phyloP scores from a whole-genome alignment of 805 yeast genomes.

The Pichia rugopelliculosa region DNA sequence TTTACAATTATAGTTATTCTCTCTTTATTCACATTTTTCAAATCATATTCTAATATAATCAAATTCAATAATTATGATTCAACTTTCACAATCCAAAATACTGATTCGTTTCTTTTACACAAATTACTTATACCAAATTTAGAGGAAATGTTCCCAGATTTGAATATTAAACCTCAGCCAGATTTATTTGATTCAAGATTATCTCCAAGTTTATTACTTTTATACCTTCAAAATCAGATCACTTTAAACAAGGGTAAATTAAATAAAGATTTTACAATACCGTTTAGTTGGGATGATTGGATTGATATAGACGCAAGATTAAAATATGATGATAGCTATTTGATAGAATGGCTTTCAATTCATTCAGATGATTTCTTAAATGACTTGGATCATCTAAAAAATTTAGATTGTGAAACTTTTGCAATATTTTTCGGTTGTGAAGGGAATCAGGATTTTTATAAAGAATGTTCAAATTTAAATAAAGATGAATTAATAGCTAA shows the following conservation, averaged over 20 bases:
- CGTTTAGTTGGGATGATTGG: conserved; percentile 29
- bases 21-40: background rate
- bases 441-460: conserved; percentile 13
- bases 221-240: conserved; percentile 10
- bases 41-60: background rate
- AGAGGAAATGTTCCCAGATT: conserved; percentile 7
- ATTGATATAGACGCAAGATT: conserved; percentile 20
- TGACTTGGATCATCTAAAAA: conserved; percentile 4
- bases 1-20: background rate
- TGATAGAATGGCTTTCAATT: conserved; percentile 10
- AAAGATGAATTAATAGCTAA: background rate
- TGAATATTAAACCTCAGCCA: background rate
- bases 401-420: conserved; percentile 7
- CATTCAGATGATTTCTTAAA: conserved; percentile 9
- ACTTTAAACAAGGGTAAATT: background rate
- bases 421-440: conserved; percentile 17
- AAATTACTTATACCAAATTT: conserved; percentile 10
- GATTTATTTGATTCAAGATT: conserved; percentile 16
- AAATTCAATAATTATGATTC: background rate
- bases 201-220: conserved; percentile 11
- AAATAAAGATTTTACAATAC: conserved; percentile 15
- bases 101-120: conserved; percentile 7
- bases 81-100: background rate
- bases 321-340: conserved; percentile 16
- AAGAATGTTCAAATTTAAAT: conserved; percentile 7